Evolutionary conservation across 2,329 filamentous ascomycete genomes (phyloP).

Genomic region (Verticillium nonalfalfae): DNA sequence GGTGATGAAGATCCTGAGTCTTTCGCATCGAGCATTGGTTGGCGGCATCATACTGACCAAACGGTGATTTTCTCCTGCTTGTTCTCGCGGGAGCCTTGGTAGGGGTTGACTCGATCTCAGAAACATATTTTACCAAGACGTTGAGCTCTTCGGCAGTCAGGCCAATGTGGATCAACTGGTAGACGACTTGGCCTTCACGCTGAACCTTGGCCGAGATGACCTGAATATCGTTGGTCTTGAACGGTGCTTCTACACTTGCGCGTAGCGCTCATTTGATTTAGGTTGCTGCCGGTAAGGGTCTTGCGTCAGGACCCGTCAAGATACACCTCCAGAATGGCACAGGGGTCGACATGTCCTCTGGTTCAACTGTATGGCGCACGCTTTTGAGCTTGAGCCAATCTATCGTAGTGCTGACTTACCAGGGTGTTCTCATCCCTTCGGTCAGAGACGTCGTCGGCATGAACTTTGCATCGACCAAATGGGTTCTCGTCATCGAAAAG

Average conservation of each 20-base stretch:
- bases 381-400: neutral
- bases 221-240: slow-evolving; percentile 59
- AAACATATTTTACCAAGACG: slow-evolving; percentile 74
- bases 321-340: slow-evolving; percentile 30
- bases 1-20: slow-evolving; percentile 50
- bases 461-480: slow-evolving; percentile 42
- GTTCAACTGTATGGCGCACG: slow-evolving; percentile 19
- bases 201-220: slow-evolving; percentile 56
- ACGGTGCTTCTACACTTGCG: neutral
- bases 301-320: slow-evolving; percentile 54
- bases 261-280: slow-evolving; percentile 20
- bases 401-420: neutral
- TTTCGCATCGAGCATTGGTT: slow-evolving; percentile 52
- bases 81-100: neutral
- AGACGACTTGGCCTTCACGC: slow-evolving; percentile 66
- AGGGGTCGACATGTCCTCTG: slow-evolving; percentile 15
- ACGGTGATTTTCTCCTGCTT: slow-evolving; percentile 36
- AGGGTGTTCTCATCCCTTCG: slow-evolving; percentile 58
- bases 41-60: slow-evolving; percentile 53
- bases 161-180: slow-evolving; percentile 63
- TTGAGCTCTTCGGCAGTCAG: slow-evolving; percentile 65
- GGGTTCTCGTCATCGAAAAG: slow-evolving; percentile 74
- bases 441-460: slow-evolving; percentile 41
- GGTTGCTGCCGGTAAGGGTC: slow-evolving; percentile 69
- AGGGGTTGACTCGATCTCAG: slow-evolving; percentile 30